Percentiles rank a stretch among this genome's conserved stretches.
Conservation (phyloP, 2,329 filamentous ascomycete genomes). For the Aspergillus candidus region DNA sequence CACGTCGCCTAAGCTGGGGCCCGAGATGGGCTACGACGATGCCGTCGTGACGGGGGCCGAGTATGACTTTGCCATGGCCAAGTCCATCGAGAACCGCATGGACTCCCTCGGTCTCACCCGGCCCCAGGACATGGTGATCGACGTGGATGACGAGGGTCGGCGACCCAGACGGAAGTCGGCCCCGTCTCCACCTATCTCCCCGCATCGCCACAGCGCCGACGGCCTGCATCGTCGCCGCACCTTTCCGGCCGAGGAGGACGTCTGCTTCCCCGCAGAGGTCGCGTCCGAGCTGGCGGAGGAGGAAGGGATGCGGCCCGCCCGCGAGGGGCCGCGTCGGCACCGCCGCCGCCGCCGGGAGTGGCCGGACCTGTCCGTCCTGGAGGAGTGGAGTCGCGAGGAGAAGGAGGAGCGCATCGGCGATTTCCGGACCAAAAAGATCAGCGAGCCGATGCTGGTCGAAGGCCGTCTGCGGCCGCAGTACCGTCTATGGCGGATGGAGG, state of each 20-base stretch:
- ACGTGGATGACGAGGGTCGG: slow-evolving; percentile 42
- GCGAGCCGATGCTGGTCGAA: slow-evolving; percentile 86
- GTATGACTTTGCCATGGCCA: slow-evolving; percentile 35
- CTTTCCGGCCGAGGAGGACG: slow-evolving; percentile 71
- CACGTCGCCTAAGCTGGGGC: slow-evolving; percentile 50
- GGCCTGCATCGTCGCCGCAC: slow-evolving; percentile 49
- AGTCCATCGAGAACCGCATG: slow-evolving; percentile 32
- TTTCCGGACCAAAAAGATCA: slow-evolving; percentile 81
- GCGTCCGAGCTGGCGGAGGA: slow-evolving; percentile 82
- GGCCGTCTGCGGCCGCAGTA: slow-evolving; percentile 78
- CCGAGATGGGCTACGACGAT: slow-evolving; percentile 51
- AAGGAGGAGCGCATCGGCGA: slow-evolving; percentile 82
- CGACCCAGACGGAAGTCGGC: slow-evolving; percentile 5
- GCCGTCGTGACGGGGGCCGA: slow-evolving; percentile 40
- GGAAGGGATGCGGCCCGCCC: slow-evolving; percentile 45
- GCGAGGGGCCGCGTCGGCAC: slow-evolving; percentile 42
- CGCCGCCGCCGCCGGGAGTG: slow-evolving; percentile 67
- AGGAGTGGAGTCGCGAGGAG: slow-evolving; percentile 86
- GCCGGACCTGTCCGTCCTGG: slow-evolving; percentile 77
- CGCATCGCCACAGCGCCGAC: slow-evolving; percentile 32
- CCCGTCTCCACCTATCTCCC: slow-evolving; percentile 29
- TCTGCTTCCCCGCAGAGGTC: slow-evolving; percentile 78
- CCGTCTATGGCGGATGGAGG: slow-evolving; percentile 74
- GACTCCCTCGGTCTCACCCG: slow-evolving; percentile 18
- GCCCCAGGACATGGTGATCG: slow-evolving; percentile 38